Base-by-base conservation (phyloP, 129 eudicot species). In the Centella asiatica region DNA sequence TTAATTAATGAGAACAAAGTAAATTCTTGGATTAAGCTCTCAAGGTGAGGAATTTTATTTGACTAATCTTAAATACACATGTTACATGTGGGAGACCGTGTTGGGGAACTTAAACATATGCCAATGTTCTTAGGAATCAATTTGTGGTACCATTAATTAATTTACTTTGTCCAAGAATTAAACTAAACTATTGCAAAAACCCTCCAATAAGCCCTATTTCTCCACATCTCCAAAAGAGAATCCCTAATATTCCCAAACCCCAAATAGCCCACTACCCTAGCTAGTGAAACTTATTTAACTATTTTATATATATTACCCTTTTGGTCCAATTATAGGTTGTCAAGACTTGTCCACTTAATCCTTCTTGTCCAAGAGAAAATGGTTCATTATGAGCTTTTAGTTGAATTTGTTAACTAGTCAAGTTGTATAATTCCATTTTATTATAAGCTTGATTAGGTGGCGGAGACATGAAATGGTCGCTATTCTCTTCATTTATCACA, bases 31-130 rank as follows among this genome's bases (percentile, higher is more conserved):
- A 74, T 74, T 81, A 81, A 74, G 85, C 79, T 64, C 57, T 48
- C 76, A 28, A 64, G 64, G 64, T 42, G 19, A 42, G 44, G 62
- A 64, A 72, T 28, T 44, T 70, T 1, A 67, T 75, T 78, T 71
- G 70, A 75, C 65, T 66, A 78, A 75, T 77, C 68, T 55, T 29
- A 48, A 72, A 25, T 56, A 58, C 84, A 78, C 84, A 82, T 89
- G 87, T 65, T 53, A 44, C 89, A 83, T 73, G 88, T 86, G 86
- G 86, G 74, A 73, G 88, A 85, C 80, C 79, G 84, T 78, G 88
- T 78, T 54, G 64, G 37, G 50, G 74, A 67, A 65, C 78, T 77
- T 75, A 42, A 55, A 77, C 67, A 17, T 62, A 60, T 59, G 13
- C 57, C 54, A 48, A 32, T 57, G 64, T 57, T 58, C 44, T n/a